Evolutionary conservation across 1,139 yeast genomes (phyloP).

Genomic region (Debaryomyces coudertii): DNA sequence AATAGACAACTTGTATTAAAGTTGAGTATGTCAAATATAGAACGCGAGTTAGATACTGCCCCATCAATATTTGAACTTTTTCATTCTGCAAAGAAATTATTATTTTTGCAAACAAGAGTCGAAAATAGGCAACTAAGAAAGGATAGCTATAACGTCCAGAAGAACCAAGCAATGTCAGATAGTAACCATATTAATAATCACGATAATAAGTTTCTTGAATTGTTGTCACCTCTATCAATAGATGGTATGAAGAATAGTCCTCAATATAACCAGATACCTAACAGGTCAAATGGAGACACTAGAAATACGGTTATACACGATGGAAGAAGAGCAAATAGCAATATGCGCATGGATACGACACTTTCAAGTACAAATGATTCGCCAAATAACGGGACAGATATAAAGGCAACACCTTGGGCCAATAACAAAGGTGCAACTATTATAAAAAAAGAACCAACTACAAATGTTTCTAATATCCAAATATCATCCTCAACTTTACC

Average conservation of each 20-base stretch:
- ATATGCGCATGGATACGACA: conserved; percentile 8
- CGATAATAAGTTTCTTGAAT: conserved; percentile 31
- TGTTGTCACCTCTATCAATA: conserved; percentile 46
- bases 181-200: background rate
- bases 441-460: conserved; percentile 15
- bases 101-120: conserved; percentile 44
- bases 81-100: conserved; percentile 45
- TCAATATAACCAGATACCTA: conserved; percentile 10
- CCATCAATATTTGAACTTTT: conserved; percentile 50
- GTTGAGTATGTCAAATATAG: background rate
- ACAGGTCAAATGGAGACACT: background rate
- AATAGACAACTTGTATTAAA: background rate
- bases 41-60: conserved; percentile 11
- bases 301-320: background rate
- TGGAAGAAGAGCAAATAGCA: background rate
- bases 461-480: conserved; percentile 15
- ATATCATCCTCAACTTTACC: conserved; percentile 6
- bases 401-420: background rate
- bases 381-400: conserved; percentile 18
- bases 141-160: conserved; percentile 32
- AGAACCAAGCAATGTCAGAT: conserved; percentile 17
- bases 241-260: conserved; percentile 35
- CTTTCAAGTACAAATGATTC: conserved; percentile 36
- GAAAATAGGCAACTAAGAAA: conserved; percentile 46
- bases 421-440: background rate